A percentile compares a stretch with the other conserved stretches of the same genome.
Conservation (phyloP, 805 yeast species). For the Yamadazyma scolyti region DNA sequence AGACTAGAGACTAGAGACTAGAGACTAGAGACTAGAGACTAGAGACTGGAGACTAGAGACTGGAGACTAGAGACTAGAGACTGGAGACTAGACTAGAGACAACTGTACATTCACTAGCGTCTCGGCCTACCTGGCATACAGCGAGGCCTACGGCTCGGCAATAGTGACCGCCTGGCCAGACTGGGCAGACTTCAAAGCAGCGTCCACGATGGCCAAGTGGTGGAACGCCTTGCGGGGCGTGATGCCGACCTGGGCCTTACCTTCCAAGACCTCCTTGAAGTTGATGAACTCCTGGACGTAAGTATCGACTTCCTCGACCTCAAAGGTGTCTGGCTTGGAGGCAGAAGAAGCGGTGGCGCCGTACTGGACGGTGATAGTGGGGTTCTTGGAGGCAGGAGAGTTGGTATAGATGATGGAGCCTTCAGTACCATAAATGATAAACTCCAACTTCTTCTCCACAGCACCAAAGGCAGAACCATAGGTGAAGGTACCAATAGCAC, state of each 20-base stretch:
- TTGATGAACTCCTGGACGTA: conserved; percentile 45
- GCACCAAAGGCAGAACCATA: conserved; percentile 88
- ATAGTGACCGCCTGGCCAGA: conserved; percentile 51
- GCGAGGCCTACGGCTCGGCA: conserved; percentile 25
- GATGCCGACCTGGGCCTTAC: conserved; percentile 49
- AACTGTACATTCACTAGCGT: too few relatives aligned
- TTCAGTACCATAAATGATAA: conserved; percentile 72
- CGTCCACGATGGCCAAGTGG: conserved; percentile 87
- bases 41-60: too few relatives aligned
- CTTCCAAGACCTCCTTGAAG: conserved; percentile 54
- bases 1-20: too few relatives aligned
- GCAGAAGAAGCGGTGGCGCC: conserved; percentile 37
- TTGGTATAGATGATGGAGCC: conserved; percentile 74
- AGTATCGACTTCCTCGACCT: conserved; percentile 42
- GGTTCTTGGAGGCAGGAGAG: conserved; percentile 42
- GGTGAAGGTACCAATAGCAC: conserved; percentile 77
- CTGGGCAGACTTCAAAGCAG: conserved; percentile 63
- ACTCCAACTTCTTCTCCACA: conserved; percentile 60
- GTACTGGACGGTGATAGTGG: conserved; percentile 33
- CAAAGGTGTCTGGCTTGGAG: conserved; percentile 46
- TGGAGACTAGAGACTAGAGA: too few relatives aligned
- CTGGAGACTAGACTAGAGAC: too few relatives aligned
- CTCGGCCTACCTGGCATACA: too few relatives aligned
- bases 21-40: too few relatives aligned
- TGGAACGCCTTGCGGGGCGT: conserved; percentile 85